These are phyloP conservation scores for Fomitopsis pulvina DNA, from an alignment of 768 basidiomycete species.

Conservation along the genomic window DNA sequence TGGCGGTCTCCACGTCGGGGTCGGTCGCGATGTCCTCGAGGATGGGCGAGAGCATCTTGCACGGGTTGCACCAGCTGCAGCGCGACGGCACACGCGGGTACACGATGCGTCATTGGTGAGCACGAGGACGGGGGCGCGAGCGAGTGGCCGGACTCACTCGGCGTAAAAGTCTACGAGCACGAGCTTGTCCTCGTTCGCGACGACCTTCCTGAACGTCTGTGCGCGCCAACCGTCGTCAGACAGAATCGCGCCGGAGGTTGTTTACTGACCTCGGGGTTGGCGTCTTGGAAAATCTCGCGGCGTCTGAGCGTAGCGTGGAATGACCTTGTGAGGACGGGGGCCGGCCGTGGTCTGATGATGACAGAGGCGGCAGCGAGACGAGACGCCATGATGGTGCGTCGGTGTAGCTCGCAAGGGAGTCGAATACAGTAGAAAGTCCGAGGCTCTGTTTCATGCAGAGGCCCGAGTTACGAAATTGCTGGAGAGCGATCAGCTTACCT, in stretches of 20 bases:
- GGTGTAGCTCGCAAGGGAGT: no score
- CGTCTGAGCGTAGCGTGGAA: constrained; percentile 39
- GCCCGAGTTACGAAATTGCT: no score
- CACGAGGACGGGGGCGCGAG: background rate
- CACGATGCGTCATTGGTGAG: background rate
- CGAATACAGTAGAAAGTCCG: no score
- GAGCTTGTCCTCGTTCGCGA: constrained; percentile 38
- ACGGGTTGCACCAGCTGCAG: constrained; percentile 73
- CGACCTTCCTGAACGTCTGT: constrained; percentile 31
- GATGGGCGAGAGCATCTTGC: constrained; percentile 65
- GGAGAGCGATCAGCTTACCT: no score
- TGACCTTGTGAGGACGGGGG: no score
- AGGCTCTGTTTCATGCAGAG: no score
- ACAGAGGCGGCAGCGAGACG: no score
- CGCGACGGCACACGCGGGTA: background rate
- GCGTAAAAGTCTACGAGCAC: constrained; percentile 79
- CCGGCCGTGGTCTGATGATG: no score
- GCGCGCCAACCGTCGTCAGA: background rate
- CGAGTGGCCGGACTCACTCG: constrained; percentile 51
- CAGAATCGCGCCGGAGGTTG: background rate
- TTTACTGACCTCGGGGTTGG: constrained; percentile 33
- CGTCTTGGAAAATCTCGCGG: constrained; percentile 38
- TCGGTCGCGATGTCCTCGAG: constrained; percentile 53
- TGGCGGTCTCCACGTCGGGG: constrained; percentile 36
- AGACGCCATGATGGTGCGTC: no score